These are phyloP conservation scores for Metschnikowia bowlesiae DNA, from an alignment of 805 yeast genomes.

Conservation along the genomic window DNA sequence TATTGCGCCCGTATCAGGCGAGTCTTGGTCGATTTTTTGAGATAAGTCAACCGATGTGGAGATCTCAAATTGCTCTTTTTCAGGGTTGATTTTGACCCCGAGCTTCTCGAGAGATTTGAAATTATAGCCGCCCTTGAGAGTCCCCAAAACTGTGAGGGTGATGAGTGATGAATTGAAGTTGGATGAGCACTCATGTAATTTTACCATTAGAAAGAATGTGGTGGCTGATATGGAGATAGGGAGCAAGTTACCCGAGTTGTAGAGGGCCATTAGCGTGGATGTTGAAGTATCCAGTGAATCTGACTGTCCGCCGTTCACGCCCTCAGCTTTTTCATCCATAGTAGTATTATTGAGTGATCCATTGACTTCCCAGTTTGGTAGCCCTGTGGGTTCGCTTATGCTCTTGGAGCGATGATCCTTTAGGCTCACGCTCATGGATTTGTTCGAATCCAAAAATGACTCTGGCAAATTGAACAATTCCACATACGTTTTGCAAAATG, in stretches of 20 bases:
- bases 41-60: conserved; percentile 26
- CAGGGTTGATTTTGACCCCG: conserved; percentile 20
- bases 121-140: conserved; percentile 16
- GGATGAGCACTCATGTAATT: conserved; percentile 15
- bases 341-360: not conserved
- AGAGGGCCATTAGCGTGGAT: conserved; percentile 14
- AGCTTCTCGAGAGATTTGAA: conserved; percentile 18
- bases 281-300: conserved; percentile 1
- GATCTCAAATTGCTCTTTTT: conserved; percentile 25
- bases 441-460: conserved; percentile 1
- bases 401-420: not conserved
- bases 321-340: not conserved
- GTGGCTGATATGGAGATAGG: conserved; percentile 34
- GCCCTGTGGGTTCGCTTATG: not conserved
- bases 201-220: conserved; percentile 28
- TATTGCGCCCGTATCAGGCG: conserved; percentile 11
- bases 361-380: too few species aligned
- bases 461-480: conserved; percentile 1
- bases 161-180: not conserved
- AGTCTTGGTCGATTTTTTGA: conserved; percentile 19
- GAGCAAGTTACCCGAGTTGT: conserved; percentile 23
- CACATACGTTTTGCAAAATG: not conserved
- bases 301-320: not conserved
- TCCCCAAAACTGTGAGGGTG: conserved; percentile 21
- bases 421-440: conserved; percentile 1